Conservation (phyloP, 345 rosid species). For the Acer yangbiense region DNA sequence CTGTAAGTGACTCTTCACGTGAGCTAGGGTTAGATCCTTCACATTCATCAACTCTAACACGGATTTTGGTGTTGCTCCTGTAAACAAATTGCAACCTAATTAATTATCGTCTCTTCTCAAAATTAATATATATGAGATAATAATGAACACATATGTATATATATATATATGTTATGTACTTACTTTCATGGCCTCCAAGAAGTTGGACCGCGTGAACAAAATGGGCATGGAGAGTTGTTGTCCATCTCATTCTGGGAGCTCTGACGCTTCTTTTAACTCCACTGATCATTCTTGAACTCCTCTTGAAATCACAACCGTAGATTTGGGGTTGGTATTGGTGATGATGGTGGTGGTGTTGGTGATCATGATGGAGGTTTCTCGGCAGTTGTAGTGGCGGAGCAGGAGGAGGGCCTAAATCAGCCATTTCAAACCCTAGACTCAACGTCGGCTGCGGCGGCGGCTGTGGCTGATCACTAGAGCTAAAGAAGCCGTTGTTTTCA, state of each 20-base stretch:
- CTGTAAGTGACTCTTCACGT: constrained; percentile 99
- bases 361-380: constrained; percentile 30
- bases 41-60: constrained; percentile 99
- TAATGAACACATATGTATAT: too few relatives aligned
- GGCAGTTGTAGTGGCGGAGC: constrained; percentile 22
- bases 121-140: not conserved
- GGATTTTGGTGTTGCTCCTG: constrained; percentile 98
- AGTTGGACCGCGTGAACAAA: constrained; percentile 97
- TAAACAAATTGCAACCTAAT: constrained; percentile 4
- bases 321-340: constrained; percentile 61
- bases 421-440: constrained; percentile 65
- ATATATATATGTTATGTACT: not conserved
- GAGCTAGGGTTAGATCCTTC: constrained; percentile 99
- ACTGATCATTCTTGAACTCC: constrained; percentile 46
- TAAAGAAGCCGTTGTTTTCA: constrained; percentile 54
- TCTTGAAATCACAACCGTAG: constrained; percentile 81
- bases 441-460: constrained; percentile 20
- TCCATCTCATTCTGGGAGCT: constrained; percentile 99
- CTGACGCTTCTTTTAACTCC: constrained; percentile 68
- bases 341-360: constrained; percentile 27
- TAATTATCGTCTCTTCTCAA: not conserved
- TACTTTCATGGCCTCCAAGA: constrained; percentile 98
- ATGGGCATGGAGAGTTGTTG: constrained; percentile 89
- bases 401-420: constrained; percentile 32
- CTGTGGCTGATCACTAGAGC: not conserved